These are phyloP conservation scores for Xeromyces bisporus DNA, from an alignment of 495 filamentous ascomycete species.

Conservation along the genomic window DNA sequence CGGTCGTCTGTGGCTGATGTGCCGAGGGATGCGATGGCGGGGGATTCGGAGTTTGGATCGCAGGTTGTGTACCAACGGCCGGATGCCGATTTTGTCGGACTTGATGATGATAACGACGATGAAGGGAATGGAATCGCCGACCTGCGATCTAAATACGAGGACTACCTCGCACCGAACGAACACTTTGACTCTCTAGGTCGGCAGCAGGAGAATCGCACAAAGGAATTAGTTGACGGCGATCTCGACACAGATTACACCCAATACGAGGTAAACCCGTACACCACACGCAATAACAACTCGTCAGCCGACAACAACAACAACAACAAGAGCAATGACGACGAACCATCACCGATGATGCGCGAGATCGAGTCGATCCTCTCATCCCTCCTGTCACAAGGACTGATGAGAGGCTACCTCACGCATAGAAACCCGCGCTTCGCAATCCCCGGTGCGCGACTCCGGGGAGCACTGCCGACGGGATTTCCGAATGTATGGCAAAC, in stretches of 20 bases:
- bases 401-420: slow-evolving; percentile 78
- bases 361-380: slow-evolving; percentile 67
- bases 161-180: slow-evolving; percentile 21
- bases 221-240: slow-evolving; percentile 19
- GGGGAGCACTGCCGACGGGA: slow-evolving; percentile 40
- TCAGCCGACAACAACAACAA: too few relatives aligned
- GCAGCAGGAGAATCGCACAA: slow-evolving; percentile 12
- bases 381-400: slow-evolving; percentile 59
- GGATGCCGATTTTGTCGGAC: slow-evolving; percentile 19
- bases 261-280: slow-evolving; percentile 26
- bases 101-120: slow-evolving; percentile 2
- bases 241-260: slow-evolving; percentile 29
- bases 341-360: slow-evolving; percentile 33
- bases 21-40: slow-evolving; percentile 6
- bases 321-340: slow-evolving; percentile 7
- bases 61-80: slow-evolving; percentile 15
- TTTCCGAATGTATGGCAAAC: slow-evolving; percentile 46
- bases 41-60: slow-evolving; percentile 12
- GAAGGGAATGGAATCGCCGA: background rate
- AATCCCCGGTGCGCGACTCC: slow-evolving; percentile 58
- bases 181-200: slow-evolving; percentile 21
- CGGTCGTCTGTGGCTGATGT: background rate
- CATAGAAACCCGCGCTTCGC: slow-evolving; percentile 61
- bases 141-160: slow-evolving; percentile 16
- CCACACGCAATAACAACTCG: slow-evolving; percentile 5